phyloP scores from a whole-genome alignment of 1,284 basidiomycete species.

The Apiotrichum veenhuisii region DNA sequence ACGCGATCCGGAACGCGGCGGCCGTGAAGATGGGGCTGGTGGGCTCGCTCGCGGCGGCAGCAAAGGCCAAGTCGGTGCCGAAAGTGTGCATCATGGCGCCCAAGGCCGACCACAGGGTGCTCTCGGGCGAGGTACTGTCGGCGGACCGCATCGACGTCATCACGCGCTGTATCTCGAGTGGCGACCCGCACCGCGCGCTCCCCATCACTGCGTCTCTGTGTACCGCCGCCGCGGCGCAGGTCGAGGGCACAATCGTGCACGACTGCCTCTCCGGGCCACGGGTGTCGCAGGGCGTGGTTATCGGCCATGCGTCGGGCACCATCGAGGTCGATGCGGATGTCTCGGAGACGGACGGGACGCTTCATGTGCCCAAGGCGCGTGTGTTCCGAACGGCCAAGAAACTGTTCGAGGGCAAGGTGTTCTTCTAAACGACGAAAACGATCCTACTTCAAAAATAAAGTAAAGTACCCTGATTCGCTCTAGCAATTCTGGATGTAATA shows the following conservation, averaged over 20 bases:
- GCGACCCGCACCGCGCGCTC: conserved; percentile 65
- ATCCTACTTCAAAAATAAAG: too few relatives aligned
- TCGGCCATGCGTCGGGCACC: conserved; percentile 62
- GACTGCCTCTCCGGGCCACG: conserved; percentile 35
- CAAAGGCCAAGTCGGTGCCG: conserved; percentile 53
- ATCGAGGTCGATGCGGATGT: conserved; percentile 62
- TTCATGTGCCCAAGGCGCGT: conserved; percentile 56
- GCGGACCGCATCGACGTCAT: conserved; percentile 54
- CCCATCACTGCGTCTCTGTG: conserved; percentile 71
- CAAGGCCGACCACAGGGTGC: conserved; percentile 31
- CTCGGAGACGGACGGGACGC: conserved; percentile 48
- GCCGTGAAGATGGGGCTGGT: conserved; percentile 64
- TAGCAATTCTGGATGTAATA: too few relatives aligned
- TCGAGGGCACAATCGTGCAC: conserved; percentile 57
- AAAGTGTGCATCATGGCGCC: conserved; percentile 62
- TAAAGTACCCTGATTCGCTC: too few relatives aligned
- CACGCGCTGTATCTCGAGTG: conserved; percentile 67
- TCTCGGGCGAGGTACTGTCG: conserved; percentile 27
- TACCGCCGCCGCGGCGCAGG: conserved; percentile 61
- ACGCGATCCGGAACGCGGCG: conserved; percentile 55
- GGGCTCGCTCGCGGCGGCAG: conserved; percentile 55
- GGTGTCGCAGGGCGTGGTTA: conserved; percentile 48
- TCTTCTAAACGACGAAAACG: conserved; percentile 41
- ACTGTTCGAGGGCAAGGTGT: conserved; percentile 65
- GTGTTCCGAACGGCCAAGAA: conserved; percentile 65